A percentile compares a stretch with the other conserved stretches of the same genome.
phyloP scores from a whole-genome alignment of 768 basidiomycete genomes.

The Termitomyces titanicus region DNA sequence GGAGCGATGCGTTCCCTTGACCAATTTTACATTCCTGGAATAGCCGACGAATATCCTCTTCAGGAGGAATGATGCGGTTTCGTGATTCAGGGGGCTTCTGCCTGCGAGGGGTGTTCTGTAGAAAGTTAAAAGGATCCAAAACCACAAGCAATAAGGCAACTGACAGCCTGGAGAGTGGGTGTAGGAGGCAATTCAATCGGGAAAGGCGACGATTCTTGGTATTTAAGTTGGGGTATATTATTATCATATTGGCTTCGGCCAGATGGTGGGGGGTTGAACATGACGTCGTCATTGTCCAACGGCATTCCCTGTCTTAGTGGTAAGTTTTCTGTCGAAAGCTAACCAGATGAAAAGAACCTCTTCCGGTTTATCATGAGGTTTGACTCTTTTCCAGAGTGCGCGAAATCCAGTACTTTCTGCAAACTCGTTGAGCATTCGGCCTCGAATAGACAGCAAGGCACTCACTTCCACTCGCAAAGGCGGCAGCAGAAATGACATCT shows the following conservation, averaged over 20 bases:
- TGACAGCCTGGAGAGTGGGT: conserved; percentile 26
- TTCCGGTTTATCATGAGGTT: conserved; percentile 77
- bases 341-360: conserved; percentile 37
- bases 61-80: conserved; percentile 45
- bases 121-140: conserved; percentile 29
- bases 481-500: conserved; percentile 80
- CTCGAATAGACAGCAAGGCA: conserved; percentile 1
- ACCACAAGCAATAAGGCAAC: conserved; percentile 18
- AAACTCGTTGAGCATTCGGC: not conserved
- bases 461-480: conserved; percentile 60
- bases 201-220: conserved; percentile 32
- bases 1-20: conserved; percentile 71
- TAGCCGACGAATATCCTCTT: conserved; percentile 81
- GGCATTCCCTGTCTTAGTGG: conserved; percentile 54
- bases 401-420: conserved; percentile 48
- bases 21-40: conserved; percentile 86
- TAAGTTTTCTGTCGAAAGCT: not conserved
- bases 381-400: conserved; percentile 76
- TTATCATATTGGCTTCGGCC: conserved; percentile 33
- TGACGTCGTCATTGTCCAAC: conserved; percentile 72
- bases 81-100: conserved; percentile 29
- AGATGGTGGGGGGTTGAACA: conserved; percentile 67
- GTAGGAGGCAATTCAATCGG: conserved; percentile 19
- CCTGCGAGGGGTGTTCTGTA: conserved; percentile 26
- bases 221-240: conserved; percentile 31